A percentile compares a stretch with the other conserved stretches of the same genome.
Evolutionary conservation across 2,329 filamentous ascomycete species (phyloP).

Genomic region (Apiospora marii): DNA sequence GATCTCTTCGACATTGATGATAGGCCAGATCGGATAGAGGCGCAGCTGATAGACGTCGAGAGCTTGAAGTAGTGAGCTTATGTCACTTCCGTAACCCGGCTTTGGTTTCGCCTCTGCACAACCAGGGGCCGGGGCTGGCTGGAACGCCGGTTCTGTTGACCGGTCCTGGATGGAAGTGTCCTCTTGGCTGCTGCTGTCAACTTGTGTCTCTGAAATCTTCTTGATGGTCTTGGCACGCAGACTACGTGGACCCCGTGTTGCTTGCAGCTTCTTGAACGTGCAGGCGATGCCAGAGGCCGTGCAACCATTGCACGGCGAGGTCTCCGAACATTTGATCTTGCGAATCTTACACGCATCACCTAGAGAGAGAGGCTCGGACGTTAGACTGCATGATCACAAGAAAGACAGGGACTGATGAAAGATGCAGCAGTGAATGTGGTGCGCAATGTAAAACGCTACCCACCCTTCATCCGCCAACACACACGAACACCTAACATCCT

Average conservation of each 20-base stretch:
- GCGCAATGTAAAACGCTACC: not conserved
- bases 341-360: constrained; percentile 60
- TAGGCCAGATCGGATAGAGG: constrained; percentile 60
- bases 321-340: constrained; percentile 59
- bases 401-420: not conserved
- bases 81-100: not conserved
- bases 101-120: not conserved
- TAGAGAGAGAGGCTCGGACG: constrained; percentile 32
- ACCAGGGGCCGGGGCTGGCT: constrained; percentile 24
- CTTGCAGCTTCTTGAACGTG: constrained; percentile 56
- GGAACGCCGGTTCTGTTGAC: constrained; percentile 32
- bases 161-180: constrained; percentile 14
- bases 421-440: not conserved
- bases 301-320: constrained; percentile 55
- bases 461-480: not conserved
- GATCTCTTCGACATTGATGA: constrained; percentile 54
- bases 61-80: constrained; percentile 36
- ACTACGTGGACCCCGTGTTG: constrained; percentile 54
- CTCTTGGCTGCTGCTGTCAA: constrained; percentile 26
- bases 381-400: not conserved
- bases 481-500: not conserved
- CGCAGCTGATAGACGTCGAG: constrained; percentile 58
- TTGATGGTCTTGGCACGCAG: constrained; percentile 54
- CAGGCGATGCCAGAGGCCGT: constrained; percentile 53
- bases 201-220: constrained; percentile 47